Evolutionary conservation across 257 asterid genomes (phyloP).

Genomic region (Rehmannia glutinosa): DNA sequence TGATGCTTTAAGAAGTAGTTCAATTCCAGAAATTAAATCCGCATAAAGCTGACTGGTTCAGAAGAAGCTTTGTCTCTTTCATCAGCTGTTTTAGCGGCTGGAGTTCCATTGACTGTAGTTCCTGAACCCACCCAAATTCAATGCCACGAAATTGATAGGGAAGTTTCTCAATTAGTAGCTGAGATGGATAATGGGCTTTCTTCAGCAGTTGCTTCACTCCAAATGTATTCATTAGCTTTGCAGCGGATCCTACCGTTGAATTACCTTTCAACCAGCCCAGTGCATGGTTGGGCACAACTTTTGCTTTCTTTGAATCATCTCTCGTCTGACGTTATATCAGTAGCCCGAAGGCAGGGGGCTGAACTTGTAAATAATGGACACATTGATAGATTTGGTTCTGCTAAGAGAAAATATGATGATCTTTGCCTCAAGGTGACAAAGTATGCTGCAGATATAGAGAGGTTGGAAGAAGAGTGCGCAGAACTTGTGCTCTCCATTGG

Average conservation of each 20-base stretch:
- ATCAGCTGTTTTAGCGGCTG: conserved; percentile 78
- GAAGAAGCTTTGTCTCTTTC: conserved; percentile 76
- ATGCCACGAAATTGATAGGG: conserved; percentile 87
- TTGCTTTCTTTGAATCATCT: conserved; percentile 64
- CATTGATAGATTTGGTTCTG: conserved; percentile 42
- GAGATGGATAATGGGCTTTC: conserved; percentile 84
- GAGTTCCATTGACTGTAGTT: conserved; percentile 91
- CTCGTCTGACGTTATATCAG: conserved; percentile 65
- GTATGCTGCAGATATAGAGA: conserved; percentile 78
- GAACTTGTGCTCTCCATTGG: conserved; percentile 68
- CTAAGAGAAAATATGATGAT: conserved; percentile 64
- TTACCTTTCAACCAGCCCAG: conserved; percentile 83
- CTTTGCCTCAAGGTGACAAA: conserved; percentile 65
- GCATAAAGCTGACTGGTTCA: conserved; percentile 49
- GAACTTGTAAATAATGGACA: conserved; percentile 56
- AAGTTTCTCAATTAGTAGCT: conserved; percentile 68
- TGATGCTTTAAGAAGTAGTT: conserved; percentile 84
- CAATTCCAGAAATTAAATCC: conserved; percentile 67
- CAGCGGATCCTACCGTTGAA: conserved; percentile 82
- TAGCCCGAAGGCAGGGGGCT: conserved; percentile 74
- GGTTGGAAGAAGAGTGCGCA: conserved; percentile 64
- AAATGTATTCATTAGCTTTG: conserved; percentile 82
- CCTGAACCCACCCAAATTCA: conserved; percentile 98
- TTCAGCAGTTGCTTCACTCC: conserved; percentile 73
- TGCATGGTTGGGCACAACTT: conserved; percentile 93